phyloP scores from a whole-genome alignment of 495 filamentous ascomycete genomes.

The Penicillium coprophilum region DNA sequence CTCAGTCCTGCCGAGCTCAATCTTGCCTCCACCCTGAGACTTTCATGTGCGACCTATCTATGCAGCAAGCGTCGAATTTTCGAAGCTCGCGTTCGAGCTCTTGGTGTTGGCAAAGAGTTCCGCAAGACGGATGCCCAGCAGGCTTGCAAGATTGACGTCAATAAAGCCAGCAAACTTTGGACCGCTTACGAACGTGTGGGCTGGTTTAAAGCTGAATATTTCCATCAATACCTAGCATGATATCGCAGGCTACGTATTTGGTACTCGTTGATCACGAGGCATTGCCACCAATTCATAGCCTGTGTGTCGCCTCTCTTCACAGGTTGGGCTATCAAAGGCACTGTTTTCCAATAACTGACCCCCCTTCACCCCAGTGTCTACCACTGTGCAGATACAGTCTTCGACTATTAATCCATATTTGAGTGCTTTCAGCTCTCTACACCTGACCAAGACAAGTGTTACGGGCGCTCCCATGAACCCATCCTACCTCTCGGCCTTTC shows the following conservation, averaged over 20 bases:
- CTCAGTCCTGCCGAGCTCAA: constrained; percentile 78
- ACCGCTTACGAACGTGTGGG: constrained; percentile 85
- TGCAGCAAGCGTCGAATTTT: constrained; percentile 96
- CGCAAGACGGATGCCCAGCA: constrained; percentile 97
- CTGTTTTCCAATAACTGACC: background rate
- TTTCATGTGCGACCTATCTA: constrained; percentile 88
- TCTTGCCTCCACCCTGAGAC: constrained; percentile 75
- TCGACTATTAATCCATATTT: constrained; percentile 2
- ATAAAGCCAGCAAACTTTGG: constrained; percentile 97
- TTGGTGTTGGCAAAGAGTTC: constrained; percentile 78
- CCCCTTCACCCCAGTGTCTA: background rate
- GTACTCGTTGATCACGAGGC: background rate
- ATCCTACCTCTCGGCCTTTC: background rate
- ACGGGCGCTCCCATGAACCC: background rate
- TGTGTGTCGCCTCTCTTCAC: background rate
- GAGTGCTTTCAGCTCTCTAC: background rate
- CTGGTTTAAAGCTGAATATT: constrained; percentile 71
- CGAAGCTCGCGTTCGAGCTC: constrained; percentile 65
- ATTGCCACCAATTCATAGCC: constrained; percentile 5
- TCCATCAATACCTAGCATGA: constrained; percentile 52
- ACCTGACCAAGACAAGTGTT: background rate
- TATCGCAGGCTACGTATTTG: constrained; percentile 12
- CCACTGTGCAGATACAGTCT: constrained; percentile 1
- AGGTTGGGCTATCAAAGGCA: background rate
- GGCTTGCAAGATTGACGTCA: constrained; percentile 97